phyloP scores from a whole-genome alignment of 2,329 filamentous ascomycete genomes.

The Cordyceps javanica region DNA sequence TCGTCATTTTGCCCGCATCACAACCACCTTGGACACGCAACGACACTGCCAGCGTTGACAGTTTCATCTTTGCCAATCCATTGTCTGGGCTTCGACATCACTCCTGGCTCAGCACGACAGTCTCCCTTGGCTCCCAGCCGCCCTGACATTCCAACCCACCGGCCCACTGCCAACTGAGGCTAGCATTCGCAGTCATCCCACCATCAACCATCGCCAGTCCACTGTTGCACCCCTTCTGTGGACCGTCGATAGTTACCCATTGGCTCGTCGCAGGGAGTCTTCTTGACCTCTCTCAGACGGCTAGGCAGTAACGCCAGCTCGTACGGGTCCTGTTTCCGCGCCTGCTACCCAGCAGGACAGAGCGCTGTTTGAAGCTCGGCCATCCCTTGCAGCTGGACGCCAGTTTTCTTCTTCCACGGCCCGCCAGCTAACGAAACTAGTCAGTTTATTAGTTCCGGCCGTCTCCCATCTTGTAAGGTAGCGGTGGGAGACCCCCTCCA shows the following conservation, averaged over 20 bases:
- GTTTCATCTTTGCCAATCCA: background rate
- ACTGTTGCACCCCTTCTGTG: background rate
- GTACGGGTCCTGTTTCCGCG: background rate
- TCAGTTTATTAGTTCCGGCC: background rate
- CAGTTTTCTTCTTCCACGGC: background rate
- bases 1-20: background rate
- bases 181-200: background rate
- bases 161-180: constrained; percentile 8
- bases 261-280: background rate
- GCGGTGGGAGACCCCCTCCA: constrained; percentile 9
- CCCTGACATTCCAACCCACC: constrained; percentile 3
- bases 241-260: constrained; percentile 1
- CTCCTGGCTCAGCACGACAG: background rate
- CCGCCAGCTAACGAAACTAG: constrained; percentile 1
- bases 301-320: background rate
- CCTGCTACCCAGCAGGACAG: background rate
- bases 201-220: background rate
- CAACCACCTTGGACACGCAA: background rate
- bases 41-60: background rate
- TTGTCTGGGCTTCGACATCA: background rate
- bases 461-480: background rate
- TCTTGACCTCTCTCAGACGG: background rate
- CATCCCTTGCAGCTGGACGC: constrained; percentile 5
- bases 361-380: background rate
- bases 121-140: background rate